Conservation (phyloP, 371 early-diverging fungal genomes). For the Haplosporangium sp. region DNA sequence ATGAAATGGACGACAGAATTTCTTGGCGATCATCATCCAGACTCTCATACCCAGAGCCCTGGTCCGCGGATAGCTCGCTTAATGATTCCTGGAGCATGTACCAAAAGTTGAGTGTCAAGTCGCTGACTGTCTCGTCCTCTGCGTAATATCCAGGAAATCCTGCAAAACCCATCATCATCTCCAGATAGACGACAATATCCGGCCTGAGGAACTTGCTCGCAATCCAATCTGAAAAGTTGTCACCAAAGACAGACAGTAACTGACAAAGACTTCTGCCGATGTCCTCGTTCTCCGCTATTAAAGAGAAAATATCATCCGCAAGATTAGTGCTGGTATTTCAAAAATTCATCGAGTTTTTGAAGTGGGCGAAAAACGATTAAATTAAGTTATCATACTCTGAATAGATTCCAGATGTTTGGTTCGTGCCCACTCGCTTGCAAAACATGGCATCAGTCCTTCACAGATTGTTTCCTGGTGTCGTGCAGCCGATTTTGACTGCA, state of each 20-base stretch:
- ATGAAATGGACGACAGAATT: slow-evolving; percentile 45
- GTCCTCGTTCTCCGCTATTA: slow-evolving; percentile 67
- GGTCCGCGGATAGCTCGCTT: slow-evolving; percentile 31
- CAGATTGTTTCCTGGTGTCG: slow-evolving; percentile 56
- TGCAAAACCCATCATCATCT: slow-evolving; percentile 76
- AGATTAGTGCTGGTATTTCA: background rate
- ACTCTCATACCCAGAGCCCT: slow-evolving; percentile 9
- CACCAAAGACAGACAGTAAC: slow-evolving; percentile 75
- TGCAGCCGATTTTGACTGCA: slow-evolving; percentile 57
- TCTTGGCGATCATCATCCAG: slow-evolving; percentile 38
- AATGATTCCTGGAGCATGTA: slow-evolving; percentile 77
- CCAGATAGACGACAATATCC: slow-evolving; percentile 61
- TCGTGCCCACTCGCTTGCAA: slow-evolving; percentile 65
- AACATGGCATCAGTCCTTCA: slow-evolving; percentile 64
- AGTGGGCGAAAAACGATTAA: slow-evolving; percentile 20
- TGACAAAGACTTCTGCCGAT: slow-evolving; percentile 65
- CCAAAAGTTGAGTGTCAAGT: slow-evolving; percentile 80
- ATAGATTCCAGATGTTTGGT: slow-evolving; percentile 60
- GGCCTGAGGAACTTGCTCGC: slow-evolving; percentile 60
- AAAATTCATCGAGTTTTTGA: background rate
- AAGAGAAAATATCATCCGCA: slow-evolving; percentile 10
- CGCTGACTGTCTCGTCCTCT: slow-evolving; percentile 77
- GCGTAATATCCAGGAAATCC: slow-evolving; percentile 78
- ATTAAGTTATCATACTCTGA: slow-evolving; percentile 45
- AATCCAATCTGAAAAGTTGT: slow-evolving; percentile 74